Conservation (phyloP, 2,329 filamentous ascomycete species). For the Fusarium compactum region DNA sequence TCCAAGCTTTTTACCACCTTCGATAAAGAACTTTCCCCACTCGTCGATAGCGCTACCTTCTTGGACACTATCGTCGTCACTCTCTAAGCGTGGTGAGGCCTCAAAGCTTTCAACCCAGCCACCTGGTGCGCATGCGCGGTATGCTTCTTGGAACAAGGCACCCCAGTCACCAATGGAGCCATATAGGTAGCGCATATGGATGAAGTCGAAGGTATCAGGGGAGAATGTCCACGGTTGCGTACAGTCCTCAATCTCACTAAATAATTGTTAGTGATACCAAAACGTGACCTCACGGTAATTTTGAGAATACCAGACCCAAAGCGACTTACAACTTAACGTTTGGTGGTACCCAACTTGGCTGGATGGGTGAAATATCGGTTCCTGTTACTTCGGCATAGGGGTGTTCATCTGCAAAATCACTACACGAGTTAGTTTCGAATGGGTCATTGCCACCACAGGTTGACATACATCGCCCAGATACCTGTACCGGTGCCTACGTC, state of each 20-base stretch:
- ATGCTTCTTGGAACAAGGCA: conserved; percentile 4
- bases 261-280: not conserved
- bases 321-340: conserved; percentile 12
- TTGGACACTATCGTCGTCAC: not conserved
- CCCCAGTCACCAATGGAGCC: conserved; percentile 1
- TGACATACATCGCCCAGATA: conserved; percentile 32
- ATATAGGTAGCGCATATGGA: conserved; percentile 8
- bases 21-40: conserved; percentile 9
- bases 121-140: not conserved
- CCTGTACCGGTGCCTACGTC: conserved; percentile 40
- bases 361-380: conserved; percentile 27
- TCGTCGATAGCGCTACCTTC: not conserved
- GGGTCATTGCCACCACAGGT: accelerated
- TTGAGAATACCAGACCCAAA: too few relatives aligned
- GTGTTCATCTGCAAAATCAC: conserved; percentile 30
- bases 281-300: too few relatives aligned
- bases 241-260: conserved; percentile 5
- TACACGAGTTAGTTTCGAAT: not conserved
- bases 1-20: conserved; percentile 1
- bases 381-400: conserved; percentile 19
- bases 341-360: conserved; percentile 22
- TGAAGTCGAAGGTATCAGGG: not conserved
- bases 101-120: conserved; percentile 12
- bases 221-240: conserved; percentile 9
- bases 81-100: not conserved